A percentile compares a stretch with the other conserved stretches of the same genome.
These are phyloP conservation scores for Hyphopichia khmerensis DNA, from an alignment of 1,139 yeast species.

Conservation along the genomic window DNA sequence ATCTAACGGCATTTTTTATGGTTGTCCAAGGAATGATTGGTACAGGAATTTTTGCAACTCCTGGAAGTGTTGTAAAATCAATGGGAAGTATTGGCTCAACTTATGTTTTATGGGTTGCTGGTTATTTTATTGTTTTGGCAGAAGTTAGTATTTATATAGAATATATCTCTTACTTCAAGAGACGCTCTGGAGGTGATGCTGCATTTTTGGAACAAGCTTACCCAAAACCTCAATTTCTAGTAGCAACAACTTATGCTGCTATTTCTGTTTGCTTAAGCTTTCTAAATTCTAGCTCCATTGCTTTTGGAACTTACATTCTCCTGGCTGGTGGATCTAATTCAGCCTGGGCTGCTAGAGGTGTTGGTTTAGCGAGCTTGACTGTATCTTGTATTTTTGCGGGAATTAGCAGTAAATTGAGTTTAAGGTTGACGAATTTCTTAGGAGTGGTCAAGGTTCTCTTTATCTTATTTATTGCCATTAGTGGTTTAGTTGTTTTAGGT, in stretches of 20 bases:
- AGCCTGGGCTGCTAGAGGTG: conserved; percentile 43
- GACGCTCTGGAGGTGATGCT: conserved; percentile 44
- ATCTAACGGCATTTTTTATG: conserved; percentile 29
- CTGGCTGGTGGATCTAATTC: conserved; percentile 33
- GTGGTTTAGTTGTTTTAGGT: conserved; percentile 40
- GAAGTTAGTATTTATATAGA: conserved; percentile 37
- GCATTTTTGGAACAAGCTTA: conserved; percentile 45
- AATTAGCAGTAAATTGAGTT: conserved; percentile 29
- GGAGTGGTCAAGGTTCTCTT: conserved; percentile 41
- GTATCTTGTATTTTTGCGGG: conserved; percentile 25
- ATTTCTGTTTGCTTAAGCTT: conserved; percentile 38
- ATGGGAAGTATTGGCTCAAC: conserved; percentile 43
- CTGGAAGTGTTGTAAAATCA: conserved; percentile 32
- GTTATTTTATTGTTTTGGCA: conserved; percentile 35
- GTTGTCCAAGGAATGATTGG: conserved; percentile 44
- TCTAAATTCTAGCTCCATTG: conserved; percentile 39
- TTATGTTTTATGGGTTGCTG: conserved; percentile 41
- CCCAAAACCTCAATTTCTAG: conserved; percentile 37
- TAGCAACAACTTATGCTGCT: conserved; percentile 45
- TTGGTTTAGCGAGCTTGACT: conserved; percentile 36
- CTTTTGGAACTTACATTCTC: conserved; percentile 39
- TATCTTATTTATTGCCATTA: conserved; percentile 31
- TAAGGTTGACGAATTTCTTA: conserved; percentile 32
- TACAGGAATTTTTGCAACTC: conserved; percentile 47
- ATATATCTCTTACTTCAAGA: conserved; percentile 34